A percentile compares a stretch with the other conserved stretches of the same genome.
These are phyloP conservation scores for Xylaria intraflava DNA, from an alignment of 495 filamentous ascomycete genomes.

Conservation along the genomic window DNA sequence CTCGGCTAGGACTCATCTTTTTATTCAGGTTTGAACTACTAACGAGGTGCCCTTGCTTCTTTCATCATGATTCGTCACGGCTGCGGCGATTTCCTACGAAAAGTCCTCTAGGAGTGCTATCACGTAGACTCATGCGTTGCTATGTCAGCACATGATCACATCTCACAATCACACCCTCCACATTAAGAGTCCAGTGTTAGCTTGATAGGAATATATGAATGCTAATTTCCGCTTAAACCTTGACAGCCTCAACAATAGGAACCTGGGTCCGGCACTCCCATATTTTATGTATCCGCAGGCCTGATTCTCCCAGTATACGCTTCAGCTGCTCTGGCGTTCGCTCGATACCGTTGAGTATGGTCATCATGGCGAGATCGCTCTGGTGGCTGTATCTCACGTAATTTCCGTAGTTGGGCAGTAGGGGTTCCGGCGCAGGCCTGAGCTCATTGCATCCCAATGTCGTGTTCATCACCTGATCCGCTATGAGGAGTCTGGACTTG, in stretches of 20 bases:
- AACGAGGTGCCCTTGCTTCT: no score
- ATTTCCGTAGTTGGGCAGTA: constrained; percentile 33
- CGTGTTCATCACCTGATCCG: constrained; percentile 37
- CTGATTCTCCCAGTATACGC: constrained; percentile 21
- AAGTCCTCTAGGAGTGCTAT: no score
- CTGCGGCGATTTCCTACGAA: no score
- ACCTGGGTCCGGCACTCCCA: constrained; percentile 28
- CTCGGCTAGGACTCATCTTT: no score
- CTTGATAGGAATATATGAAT: no score
- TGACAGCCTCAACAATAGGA: constrained; percentile 21
- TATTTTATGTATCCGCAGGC: constrained; percentile 27
- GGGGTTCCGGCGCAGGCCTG: constrained; percentile 22
- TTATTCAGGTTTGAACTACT: no score
- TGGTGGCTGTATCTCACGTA: constrained; percentile 29
- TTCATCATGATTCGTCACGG: no score
- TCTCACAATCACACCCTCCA: no score
- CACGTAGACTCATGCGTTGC: no score
- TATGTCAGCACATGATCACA: no score
- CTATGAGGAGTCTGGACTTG: constrained; percentile 30
- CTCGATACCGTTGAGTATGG: constrained; percentile 36
- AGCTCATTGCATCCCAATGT: constrained; percentile 25
- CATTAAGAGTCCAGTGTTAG: no score
- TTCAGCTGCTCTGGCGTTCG: constrained; percentile 29
- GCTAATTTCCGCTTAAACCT: not conserved
- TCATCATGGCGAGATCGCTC: constrained; percentile 32